Conservation (phyloP, 2,329 filamentous ascomycete species). For the Hansfordia pulvinata region DNA sequence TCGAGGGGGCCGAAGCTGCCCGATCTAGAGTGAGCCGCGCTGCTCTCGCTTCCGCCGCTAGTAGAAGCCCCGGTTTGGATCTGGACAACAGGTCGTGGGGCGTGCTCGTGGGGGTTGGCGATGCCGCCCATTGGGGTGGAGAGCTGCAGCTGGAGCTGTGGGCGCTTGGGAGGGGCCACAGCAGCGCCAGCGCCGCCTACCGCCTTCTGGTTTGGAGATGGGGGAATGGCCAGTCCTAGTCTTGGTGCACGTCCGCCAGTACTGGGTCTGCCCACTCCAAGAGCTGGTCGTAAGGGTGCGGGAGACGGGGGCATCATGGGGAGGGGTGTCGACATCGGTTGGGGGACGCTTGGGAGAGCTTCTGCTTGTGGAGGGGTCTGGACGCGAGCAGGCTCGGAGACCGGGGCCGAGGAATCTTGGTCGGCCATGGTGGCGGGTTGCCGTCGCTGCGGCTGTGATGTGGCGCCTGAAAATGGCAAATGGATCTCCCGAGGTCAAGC, state of each 20-base stretch:
- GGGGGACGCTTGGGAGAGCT: too few species aligned
- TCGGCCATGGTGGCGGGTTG: constrained; percentile 1
- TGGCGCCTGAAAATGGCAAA: too few species aligned
- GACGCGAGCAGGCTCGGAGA: not conserved
- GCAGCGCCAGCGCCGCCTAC: constrained; percentile 46
- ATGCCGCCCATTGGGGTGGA: constrained; percentile 81
- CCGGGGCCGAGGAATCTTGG: not conserved
- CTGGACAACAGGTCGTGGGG: constrained; percentile 33
- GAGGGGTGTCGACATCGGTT: too few species aligned
- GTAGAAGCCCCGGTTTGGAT: constrained; percentile 50
- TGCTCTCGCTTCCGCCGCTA: constrained; percentile 67
- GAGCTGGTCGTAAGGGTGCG: constrained; percentile 69
- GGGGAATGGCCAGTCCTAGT: constrained; percentile 80
- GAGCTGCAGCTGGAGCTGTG: constrained; percentile 61
- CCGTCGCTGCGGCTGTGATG: too few species aligned
- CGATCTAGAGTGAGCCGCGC: constrained; percentile 64
- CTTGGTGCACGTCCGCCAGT: constrained; percentile 56
- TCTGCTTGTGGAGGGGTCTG: too few species aligned
- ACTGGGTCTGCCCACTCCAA: constrained; percentile 55
- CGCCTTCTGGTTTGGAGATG: constrained; percentile 70
- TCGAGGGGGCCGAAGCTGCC: constrained; percentile 73
- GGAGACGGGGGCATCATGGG: constrained; percentile 55
- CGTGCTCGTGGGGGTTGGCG: constrained; percentile 56
- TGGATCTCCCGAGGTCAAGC: too few species aligned
- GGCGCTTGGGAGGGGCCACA: constrained; percentile 30